A percentile compares a stretch with the other conserved stretches of the same genome.
These are phyloP conservation scores for Emmonsiellopsis sp. DNA, from an alignment of 2,329 filamentous ascomycete species.

Conservation along the genomic window DNA sequence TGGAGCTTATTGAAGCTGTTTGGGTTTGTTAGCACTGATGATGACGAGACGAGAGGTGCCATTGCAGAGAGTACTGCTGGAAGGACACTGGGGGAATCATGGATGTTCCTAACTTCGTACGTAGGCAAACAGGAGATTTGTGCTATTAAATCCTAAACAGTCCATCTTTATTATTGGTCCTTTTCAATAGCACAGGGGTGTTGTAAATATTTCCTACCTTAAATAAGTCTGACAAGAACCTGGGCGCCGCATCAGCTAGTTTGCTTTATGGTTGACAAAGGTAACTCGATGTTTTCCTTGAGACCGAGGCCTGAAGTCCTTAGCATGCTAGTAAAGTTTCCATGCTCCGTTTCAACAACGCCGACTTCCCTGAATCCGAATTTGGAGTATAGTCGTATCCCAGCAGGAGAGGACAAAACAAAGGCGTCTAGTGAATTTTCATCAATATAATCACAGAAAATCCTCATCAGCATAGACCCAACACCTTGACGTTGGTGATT, in stretches of 20 bases:
- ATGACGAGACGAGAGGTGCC: neutral
- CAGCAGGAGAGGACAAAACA: conserved; percentile 7
- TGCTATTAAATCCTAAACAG: neutral
- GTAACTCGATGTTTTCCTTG: neutral
- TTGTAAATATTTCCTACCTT: neutral
- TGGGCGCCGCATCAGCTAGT: neutral
- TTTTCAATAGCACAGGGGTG: neutral
- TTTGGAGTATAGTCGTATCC: conserved; percentile 2
- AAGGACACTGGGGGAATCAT: neutral
- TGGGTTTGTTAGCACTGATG: neutral
- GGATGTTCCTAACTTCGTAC: neutral
- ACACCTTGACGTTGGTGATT: conserved; percentile 4
- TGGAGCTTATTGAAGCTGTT: neutral
- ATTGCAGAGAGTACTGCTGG: neutral
- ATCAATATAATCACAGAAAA: conserved; percentile 2
- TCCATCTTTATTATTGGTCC: neutral
- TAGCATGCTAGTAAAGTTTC: conserved; percentile 6
- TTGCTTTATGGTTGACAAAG: neutral
- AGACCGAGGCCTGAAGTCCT: neutral
- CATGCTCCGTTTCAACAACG: neutral
- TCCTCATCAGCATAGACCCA: conserved; percentile 3
- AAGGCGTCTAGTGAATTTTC: conserved; percentile 2
- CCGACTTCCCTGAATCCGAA: conserved; percentile 5
- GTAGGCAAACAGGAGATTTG: neutral
- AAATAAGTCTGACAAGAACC: neutral